A percentile compares a stretch with the other conserved stretches of the same genome.
Evolutionary conservation across 352 stramenopile genomes (phyloP).

Genomic region (Globisporangium cylindrosporum): DNA sequence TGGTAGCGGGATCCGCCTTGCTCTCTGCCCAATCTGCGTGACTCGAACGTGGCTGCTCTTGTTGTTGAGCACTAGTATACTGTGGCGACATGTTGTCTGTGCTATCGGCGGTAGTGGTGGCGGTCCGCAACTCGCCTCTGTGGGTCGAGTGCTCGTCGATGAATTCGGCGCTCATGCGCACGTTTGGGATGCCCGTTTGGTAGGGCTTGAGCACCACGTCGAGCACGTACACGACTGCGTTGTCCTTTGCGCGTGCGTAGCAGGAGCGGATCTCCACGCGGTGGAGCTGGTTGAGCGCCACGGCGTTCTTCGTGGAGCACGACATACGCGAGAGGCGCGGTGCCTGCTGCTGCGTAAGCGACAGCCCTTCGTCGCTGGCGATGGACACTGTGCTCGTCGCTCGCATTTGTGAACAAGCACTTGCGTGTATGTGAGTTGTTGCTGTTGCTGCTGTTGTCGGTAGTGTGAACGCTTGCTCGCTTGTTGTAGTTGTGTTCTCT

Average conservation of each 20-base stretch:
- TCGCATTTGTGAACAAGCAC: background rate
- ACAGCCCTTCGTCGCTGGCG: slow-evolving; percentile 7
- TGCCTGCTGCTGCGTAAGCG: background rate
- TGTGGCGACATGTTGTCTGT: background rate
- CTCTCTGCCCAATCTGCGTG: background rate
- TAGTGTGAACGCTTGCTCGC: background rate
- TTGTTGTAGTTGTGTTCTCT: background rate
- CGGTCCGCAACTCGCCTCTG: background rate
- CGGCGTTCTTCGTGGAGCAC: slow-evolving; percentile 39
- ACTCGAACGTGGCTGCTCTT: background rate
- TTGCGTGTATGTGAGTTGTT: background rate
- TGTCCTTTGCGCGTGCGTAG: slow-evolving; percentile 36
- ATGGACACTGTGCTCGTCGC: background rate
- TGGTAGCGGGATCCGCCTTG: background rate
- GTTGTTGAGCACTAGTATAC: background rate
- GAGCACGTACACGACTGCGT: slow-evolving; percentile 50
- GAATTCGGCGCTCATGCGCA: slow-evolving; percentile 15
- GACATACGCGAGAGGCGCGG: slow-evolving; percentile 46
- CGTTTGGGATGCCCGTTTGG: slow-evolving; percentile 46
- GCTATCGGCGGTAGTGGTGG: background rate
- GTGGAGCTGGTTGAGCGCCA: slow-evolving; percentile 61
- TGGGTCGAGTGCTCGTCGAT: slow-evolving; percentile 2
- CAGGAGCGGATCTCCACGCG: slow-evolving; percentile 40
- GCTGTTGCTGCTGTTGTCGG: background rate
- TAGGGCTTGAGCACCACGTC: slow-evolving; percentile 37